A percentile compares a stretch with the other conserved stretches of the same genome.
Evolutionary conservation across 2,329 filamentous ascomycete genomes (phyloP).

Genomic region (Raffaelea arxii): DNA sequence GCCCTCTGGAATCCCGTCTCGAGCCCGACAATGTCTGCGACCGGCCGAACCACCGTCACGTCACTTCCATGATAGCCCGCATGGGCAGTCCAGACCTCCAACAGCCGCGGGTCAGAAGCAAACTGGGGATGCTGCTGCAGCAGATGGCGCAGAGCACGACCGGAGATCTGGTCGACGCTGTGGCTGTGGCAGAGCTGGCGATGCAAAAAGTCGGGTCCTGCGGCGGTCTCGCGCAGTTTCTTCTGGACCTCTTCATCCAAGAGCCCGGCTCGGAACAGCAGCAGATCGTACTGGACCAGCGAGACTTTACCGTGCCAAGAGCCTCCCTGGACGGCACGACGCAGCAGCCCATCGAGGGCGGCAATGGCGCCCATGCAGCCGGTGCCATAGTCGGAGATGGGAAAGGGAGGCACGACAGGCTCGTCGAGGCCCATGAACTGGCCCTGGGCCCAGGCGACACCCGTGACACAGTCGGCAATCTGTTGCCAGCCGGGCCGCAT

Average conservation of each 20-base stretch:
- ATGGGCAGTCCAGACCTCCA: constrained; percentile 38
- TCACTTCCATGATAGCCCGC: constrained; percentile 29
- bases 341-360: constrained; percentile 53
- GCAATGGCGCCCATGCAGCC: constrained; percentile 63
- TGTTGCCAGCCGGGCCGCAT: constrained; percentile 41
- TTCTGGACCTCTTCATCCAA: constrained; percentile 44
- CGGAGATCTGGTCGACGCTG: constrained; percentile 56
- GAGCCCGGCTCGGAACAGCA: constrained; percentile 50
- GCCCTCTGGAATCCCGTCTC: constrained; percentile 33
- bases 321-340: constrained; percentile 51
- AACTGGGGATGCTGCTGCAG: constrained; percentile 42
- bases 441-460: constrained; percentile 54
- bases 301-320: constrained; percentile 57
- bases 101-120: constrained; percentile 27
- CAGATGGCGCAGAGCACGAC: constrained; percentile 46
- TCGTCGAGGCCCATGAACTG: constrained; percentile 50
- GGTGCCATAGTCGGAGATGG: constrained; percentile 58
- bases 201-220: constrained; percentile 19
- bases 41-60: constrained; percentile 33
- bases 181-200: constrained; percentile 35
- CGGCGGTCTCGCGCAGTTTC: constrained; percentile 28
- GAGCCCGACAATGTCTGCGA: constrained; percentile 26
- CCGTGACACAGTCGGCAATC: constrained; percentile 44
- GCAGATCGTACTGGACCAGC: constrained; percentile 58
- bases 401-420: constrained; percentile 56